Percentiles rank a stretch among this genome's conserved stretches.
Evolutionary conservation across 805 yeast species (phyloP).

Genomic region (Lachancea thermotolerans): DNA sequence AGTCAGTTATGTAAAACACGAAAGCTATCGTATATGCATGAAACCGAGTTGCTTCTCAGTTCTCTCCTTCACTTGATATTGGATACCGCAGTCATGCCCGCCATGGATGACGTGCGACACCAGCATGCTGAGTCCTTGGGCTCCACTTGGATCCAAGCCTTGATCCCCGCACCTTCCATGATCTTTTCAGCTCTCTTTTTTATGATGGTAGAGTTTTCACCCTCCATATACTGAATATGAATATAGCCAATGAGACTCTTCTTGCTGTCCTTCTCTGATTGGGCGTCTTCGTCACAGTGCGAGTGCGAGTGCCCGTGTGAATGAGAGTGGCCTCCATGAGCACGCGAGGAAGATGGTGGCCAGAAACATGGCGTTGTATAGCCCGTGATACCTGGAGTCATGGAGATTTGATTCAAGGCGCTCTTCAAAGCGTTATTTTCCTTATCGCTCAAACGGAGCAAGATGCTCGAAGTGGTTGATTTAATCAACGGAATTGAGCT

Average conservation of each 20-base stretch:
- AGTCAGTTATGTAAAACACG: conserved; percentile 10
- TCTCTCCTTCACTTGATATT: not conserved
- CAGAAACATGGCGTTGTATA: conserved; percentile 90
- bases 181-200: conserved; percentile 53
- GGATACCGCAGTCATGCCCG: not conserved
- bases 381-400: conserved; percentile 73
- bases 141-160: conserved; percentile 62
- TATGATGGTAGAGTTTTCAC: conserved; percentile 57
- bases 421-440: conserved; percentile 60
- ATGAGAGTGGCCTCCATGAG: conserved; percentile 16
- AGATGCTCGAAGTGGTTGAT: conserved; percentile 67
- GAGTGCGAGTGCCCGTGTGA: conserved; percentile 42
- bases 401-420: conserved; percentile 58
- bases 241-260: conserved; percentile 59
- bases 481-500: conserved; percentile 81
- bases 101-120: conserved; percentile 41
- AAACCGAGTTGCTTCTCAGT: not conserved
- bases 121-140: conserved; percentile 58
- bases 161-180: conserved; percentile 43
- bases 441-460: conserved; percentile 52
- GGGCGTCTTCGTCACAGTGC: conserved; percentile 26
- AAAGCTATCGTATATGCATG: not conserved
- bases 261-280: conserved; percentile 24
- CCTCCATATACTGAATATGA: conserved; percentile 65
- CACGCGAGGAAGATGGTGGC: conserved; percentile 43